These are phyloP conservation scores for Neurospora intermedia DNA, from an alignment of 495 filamentous ascomycete genomes.

Conservation along the genomic window DNA sequence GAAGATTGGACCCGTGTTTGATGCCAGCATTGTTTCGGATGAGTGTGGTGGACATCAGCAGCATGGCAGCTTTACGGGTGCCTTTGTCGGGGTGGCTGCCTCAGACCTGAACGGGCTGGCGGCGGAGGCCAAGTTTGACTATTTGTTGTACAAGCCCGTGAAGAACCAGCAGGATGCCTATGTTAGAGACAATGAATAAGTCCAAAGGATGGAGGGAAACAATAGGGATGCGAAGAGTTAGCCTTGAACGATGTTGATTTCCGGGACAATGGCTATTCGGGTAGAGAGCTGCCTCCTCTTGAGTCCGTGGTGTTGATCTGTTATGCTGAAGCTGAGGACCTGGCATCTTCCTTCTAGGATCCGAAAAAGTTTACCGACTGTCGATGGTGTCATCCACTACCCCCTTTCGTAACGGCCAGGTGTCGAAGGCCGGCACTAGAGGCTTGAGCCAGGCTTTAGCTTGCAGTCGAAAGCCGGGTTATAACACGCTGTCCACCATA, in stretches of 20 bases:
- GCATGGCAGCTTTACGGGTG: slow-evolving; percentile 47
- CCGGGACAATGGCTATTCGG: not conserved
- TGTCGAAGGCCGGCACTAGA: not conserved
- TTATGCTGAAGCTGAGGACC: not conserved
- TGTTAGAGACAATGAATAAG: slow-evolving; percentile 4
- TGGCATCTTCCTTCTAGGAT: not conserved
- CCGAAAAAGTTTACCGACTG: not conserved
- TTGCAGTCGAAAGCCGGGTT: not conserved
- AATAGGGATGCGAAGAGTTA: not conserved
- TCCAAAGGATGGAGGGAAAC: not conserved
- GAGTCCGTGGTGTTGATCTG: not conserved
- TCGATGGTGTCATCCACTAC: not conserved
- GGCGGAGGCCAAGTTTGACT: slow-evolving; percentile 37
- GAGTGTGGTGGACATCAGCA: slow-evolving; percentile 46
- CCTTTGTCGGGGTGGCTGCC: slow-evolving; percentile 44
- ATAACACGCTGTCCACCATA: not conserved
- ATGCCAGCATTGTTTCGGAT: slow-evolving; percentile 43
- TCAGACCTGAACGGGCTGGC: slow-evolving; percentile 43
- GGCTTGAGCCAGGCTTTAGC: not conserved
- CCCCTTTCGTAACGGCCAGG: not conserved
- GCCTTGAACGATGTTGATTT: not conserved
- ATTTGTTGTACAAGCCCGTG: slow-evolving; percentile 39
- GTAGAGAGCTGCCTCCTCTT: not conserved
- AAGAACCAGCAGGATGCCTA: slow-evolving; percentile 38
- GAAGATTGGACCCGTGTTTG: slow-evolving; percentile 40